Evolutionary conservation across 1,284 basidiomycete genomes (phyloP).

Genomic region (Mycena sp.): DNA sequence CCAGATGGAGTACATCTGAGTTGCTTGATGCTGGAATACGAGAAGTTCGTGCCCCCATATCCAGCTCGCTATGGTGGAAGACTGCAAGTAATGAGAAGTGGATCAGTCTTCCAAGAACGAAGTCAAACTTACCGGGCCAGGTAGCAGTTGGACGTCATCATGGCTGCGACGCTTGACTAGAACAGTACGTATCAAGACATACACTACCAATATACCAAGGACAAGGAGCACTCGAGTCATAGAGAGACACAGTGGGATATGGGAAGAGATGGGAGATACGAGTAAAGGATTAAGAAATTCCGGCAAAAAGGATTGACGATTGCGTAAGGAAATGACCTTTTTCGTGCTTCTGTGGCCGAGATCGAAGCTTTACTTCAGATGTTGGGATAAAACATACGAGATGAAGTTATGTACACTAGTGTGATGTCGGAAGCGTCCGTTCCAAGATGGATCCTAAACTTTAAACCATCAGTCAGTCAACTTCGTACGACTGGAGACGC

Average conservation of each 20-base stretch:
- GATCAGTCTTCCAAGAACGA: not conserved
- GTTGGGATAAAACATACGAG: not conserved
- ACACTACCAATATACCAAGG: constrained; percentile 13
- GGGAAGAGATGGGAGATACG: not conserved
- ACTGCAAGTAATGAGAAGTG: constrained; percentile 20
- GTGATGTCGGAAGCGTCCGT: too few species aligned
- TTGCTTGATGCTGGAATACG: constrained; percentile 45
- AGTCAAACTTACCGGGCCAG: constrained; percentile 33
- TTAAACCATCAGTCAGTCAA: too few species aligned
- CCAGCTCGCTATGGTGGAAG: constrained; percentile 34
- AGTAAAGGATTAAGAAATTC: not conserved
- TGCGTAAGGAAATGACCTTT: not conserved
- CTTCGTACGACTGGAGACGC: too few species aligned
- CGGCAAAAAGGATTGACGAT: not conserved
- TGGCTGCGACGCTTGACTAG: not conserved
- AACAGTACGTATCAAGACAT: not conserved
- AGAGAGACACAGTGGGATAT: too few species aligned
- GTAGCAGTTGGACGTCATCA: constrained; percentile 25
- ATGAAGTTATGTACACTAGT: too few species aligned
- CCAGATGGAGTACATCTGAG: constrained; percentile 48
- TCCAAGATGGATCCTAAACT: too few species aligned
- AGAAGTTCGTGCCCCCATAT: constrained; percentile 52
- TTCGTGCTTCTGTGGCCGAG: not conserved
- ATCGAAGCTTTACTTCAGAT: not conserved
- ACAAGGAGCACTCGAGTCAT: not conserved